Percentiles rank a stretch among this genome's conserved stretches.
These are phyloP conservation scores for Teratosphaeria pseudoeucalypti DNA, from an alignment of 2,329 filamentous ascomycete genomes.

Conservation along the genomic window DNA sequence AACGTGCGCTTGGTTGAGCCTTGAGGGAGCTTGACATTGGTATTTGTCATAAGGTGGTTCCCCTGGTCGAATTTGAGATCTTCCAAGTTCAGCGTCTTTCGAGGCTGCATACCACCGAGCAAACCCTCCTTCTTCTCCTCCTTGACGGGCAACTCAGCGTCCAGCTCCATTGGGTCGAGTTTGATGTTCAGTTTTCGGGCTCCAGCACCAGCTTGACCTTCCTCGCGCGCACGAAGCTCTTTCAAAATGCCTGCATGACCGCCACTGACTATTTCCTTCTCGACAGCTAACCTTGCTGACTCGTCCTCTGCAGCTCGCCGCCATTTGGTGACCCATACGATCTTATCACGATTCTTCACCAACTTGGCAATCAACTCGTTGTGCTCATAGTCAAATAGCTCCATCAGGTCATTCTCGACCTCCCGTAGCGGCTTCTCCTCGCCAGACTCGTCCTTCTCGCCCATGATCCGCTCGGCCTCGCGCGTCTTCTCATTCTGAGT, in stretches of 20 bases:
- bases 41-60: conserved; percentile 99
- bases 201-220: conserved; percentile 43
- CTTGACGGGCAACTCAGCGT: conserved; percentile 33
- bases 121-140: conserved; percentile 57
- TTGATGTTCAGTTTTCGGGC: conserved; percentile 70
- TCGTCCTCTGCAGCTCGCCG: conserved; percentile 71
- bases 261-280: conserved; percentile 83
- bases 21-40: conserved; percentile 84
- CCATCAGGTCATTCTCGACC: conserved; percentile 97
- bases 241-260: conserved; percentile 79
- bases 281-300: conserved; percentile 60
- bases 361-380: conserved; percentile 86
- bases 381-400: conserved; percentile 94
- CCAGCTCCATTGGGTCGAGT: conserved; percentile 71
- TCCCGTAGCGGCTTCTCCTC: conserved; percentile 80
- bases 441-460: conserved; percentile 59
- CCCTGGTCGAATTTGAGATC: conserved; percentile 96
- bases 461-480: conserved; percentile 71
- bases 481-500: conserved; percentile 87
- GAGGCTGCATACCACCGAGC: conserved; percentile 74
- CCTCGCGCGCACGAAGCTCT: conserved; percentile 67
- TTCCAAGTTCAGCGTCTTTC: conserved; percentile 81
- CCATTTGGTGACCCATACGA: conserved; percentile 89
- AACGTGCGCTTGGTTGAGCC: conserved; percentile 91
- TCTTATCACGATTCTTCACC: conserved; percentile 82